phyloP scores from a whole-genome alignment of 257 asterid species.

The Buddleja alternifolia region DNA sequence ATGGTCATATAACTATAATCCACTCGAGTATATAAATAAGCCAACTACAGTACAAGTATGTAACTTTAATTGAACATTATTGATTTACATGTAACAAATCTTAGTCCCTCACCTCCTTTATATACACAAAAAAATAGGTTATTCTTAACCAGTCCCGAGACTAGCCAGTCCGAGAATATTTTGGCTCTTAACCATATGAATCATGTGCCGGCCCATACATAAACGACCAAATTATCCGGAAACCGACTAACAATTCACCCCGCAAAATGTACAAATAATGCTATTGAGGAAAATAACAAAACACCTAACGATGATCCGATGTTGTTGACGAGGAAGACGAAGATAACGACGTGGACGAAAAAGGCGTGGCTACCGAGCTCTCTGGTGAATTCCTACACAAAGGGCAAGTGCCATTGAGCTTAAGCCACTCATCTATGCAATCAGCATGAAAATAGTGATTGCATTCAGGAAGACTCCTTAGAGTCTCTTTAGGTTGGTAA shows the following conservation, averaged over 20 bases:
- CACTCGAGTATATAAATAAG: too few relatives aligned
- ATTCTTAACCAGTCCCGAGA: too few relatives aligned
- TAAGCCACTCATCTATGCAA: constrained; percentile 91
- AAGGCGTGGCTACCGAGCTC: constrained; percentile 43
- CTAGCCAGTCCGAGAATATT: too few relatives aligned
- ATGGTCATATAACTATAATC: too few relatives aligned
- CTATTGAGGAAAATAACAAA: background rate
- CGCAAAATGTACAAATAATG: constrained; percentile 5
- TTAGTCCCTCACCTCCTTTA: too few relatives aligned
- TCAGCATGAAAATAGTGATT: constrained; percentile 70
- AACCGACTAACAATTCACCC: background rate
- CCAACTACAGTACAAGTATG: too few relatives aligned
- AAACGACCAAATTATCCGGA: too few relatives aligned
- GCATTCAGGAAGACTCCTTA: constrained; percentile 79
- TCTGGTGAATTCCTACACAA: constrained; percentile 75
- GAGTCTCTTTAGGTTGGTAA: constrained; percentile 64
- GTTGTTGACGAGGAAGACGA: constrained; percentile 39
- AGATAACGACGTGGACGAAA: constrained; percentile 45
- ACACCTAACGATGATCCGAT: constrained; percentile 6
- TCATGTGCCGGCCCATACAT: too few relatives aligned
- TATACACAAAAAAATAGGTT: too few relatives aligned
- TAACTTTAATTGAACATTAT: too few relatives aligned
- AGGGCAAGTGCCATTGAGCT: constrained; percentile 78
- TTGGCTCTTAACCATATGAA: too few relatives aligned
- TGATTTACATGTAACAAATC: too few relatives aligned